Conservation (phyloP, 1,139 yeast species). For the Pneumocystis murina region DNA sequence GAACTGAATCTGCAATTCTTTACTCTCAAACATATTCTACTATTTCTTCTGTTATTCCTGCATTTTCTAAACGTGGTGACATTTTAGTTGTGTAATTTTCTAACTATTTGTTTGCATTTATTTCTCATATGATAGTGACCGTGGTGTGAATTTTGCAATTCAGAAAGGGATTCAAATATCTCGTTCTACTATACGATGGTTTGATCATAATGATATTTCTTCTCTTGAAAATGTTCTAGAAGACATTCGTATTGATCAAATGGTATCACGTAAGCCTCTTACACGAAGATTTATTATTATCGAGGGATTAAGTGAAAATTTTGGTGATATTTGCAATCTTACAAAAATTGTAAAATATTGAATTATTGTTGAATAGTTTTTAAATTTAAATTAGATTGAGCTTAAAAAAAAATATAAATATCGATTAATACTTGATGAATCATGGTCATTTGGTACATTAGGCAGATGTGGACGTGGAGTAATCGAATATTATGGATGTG, state of each 20-base stretch:
- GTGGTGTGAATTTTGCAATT: slow-evolving; percentile 57
- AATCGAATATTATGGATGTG: slow-evolving; percentile 47
- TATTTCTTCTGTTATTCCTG: slow-evolving; percentile 90
- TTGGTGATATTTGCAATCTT: slow-evolving; percentile 70
- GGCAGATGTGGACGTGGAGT: slow-evolving; percentile 82
- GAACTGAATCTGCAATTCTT: slow-evolving; percentile 61
- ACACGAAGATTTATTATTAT: slow-evolving; percentile 82
- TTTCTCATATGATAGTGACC: slow-evolving; percentile 30
- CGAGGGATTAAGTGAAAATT: slow-evolving; percentile 70
- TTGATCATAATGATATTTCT: slow-evolving; percentile 73
- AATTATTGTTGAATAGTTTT: neutral
- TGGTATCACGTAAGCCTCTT: slow-evolving; percentile 36
- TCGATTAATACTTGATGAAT: slow-evolving; percentile 74
- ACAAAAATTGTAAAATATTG: slow-evolving; percentile 36
- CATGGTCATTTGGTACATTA: slow-evolving; percentile 69
- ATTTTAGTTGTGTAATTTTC: slow-evolving; percentile 45
- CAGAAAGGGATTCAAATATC: slow-evolving; percentile 82
- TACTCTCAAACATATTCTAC: slow-evolving; percentile 91
- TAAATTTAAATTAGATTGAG: slow-evolving; percentile 21
- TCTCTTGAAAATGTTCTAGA: slow-evolving; percentile 63
- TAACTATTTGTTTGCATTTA: neutral
- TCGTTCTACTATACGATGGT: slow-evolving; percentile 67
- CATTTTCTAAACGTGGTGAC: slow-evolving; percentile 91
- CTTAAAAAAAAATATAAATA: slow-evolving; percentile 71
- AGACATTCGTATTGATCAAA: slow-evolving; percentile 28